Percentiles rank a stretch among this genome's conserved stretches.
These are phyloP conservation scores for Blastobotrys terrestris DNA, from an alignment of 805 yeast genomes.

Conservation along the genomic window DNA sequence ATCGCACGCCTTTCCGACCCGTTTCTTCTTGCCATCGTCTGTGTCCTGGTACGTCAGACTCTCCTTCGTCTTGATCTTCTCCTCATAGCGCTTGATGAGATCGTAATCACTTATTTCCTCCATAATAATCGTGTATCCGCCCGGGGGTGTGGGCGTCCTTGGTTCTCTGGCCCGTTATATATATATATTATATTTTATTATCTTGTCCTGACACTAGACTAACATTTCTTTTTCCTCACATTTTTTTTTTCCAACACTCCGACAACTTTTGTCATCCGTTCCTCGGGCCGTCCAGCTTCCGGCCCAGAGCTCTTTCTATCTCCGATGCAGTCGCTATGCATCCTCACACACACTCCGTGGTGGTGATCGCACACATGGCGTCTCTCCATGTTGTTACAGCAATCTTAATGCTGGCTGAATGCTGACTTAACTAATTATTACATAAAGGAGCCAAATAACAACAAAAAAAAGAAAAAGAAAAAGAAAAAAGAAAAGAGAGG, in stretches of 20 bases:
- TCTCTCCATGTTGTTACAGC: no score
- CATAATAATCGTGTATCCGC: background rate
- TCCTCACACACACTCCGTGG: no score
- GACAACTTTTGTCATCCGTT: background rate
- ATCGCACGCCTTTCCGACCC: slow-evolving; percentile 42
- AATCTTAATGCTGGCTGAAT: no score
- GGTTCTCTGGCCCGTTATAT: background rate
- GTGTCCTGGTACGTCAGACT: background rate
- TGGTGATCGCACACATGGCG: no score
- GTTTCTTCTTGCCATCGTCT: slow-evolving; percentile 23
- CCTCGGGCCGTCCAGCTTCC: background rate
- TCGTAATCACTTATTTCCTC: background rate
- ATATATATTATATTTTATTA: no score
- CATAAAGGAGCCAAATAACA: no score
- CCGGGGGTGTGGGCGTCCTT: background rate
- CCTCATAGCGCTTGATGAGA: background rate
- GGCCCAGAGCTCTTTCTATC: background rate
- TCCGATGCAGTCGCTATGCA: no score
- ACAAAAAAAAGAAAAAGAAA: no score
- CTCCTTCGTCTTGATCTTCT: background rate
- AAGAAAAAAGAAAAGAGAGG: no score
- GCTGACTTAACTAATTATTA: no score
- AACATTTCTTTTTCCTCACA: background rate
- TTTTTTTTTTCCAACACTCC: background rate
- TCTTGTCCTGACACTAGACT: background rate